Percentiles rank a stretch among this genome's conserved stretches.
Evolutionary conservation across 306 rosid genomes (phyloP).

Genomic region (Cucurbita pepo): DNA sequence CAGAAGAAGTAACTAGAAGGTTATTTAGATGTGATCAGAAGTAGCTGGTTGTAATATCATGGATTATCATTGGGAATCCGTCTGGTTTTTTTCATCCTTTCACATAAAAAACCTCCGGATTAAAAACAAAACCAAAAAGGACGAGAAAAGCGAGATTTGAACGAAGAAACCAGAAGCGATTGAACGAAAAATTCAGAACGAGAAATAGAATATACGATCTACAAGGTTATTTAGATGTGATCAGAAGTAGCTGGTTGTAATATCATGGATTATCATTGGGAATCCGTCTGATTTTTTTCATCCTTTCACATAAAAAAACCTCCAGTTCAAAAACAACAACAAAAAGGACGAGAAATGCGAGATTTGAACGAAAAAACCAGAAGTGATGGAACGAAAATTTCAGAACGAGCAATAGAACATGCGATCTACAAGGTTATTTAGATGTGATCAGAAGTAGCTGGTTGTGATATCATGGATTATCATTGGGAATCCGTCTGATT

Average conservation of each 20-base stretch:
- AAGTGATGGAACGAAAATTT: no score
- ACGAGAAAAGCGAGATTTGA: no score
- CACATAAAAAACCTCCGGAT: no score
- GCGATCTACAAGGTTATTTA: neutral
- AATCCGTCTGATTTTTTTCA: constrained; percentile 6
- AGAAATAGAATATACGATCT: no score
- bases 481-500: constrained; percentile 11
- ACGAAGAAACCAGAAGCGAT: no score
- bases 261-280: neutral
- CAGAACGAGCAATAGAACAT: neutral
- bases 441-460: constrained; percentile 15
- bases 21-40: constrained; percentile 4
- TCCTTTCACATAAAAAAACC: neutral
- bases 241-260: constrained; percentile 14
- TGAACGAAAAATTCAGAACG: no score
- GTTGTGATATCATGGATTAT: constrained; percentile 5
- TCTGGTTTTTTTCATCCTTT: neutral
- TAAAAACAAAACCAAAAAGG: no score
- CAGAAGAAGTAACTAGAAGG: neutral
- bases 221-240: neutral
- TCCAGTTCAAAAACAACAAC: neutral
- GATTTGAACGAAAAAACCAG: no score
- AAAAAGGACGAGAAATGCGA: no score
- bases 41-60: constrained; percentile 10
- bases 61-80: constrained; percentile 13